Conservation (phyloP, 257 asterid species). For the Solanum phureja region DNA sequence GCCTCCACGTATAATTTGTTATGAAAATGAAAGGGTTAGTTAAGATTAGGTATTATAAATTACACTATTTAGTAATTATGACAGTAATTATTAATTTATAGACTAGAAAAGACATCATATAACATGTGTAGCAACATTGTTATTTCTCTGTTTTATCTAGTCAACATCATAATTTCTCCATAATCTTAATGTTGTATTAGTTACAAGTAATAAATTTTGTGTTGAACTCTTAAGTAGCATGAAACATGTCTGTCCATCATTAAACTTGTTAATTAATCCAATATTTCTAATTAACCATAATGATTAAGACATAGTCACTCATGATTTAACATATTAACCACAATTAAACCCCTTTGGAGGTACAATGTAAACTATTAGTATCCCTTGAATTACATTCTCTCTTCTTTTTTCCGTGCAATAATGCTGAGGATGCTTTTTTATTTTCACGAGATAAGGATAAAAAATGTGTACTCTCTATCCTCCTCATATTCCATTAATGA, state of each 20-base stretch:
- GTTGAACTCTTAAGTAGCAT: neutral
- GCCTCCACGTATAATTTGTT: neutral
- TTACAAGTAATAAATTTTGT: neutral
- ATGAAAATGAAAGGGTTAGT: neutral
- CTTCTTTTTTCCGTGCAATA: neutral
- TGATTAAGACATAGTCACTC: neutral
- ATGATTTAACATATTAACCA: neutral
- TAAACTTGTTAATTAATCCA: neutral
- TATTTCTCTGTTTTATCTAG: neutral
- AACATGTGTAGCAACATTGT: neutral
- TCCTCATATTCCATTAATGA: too few relatives aligned
- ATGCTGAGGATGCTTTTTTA: neutral
- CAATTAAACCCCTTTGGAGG: neutral
- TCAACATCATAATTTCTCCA: neutral
- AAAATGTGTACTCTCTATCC: neutral
- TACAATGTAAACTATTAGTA: neutral
- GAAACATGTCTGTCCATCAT: neutral
- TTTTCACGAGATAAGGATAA: neutral
- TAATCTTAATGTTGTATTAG: neutral
- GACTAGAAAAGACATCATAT: neutral
- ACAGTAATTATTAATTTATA: neutral
- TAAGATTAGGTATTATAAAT: neutral
- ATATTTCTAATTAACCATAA: neutral
- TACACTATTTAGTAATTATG: neutral
- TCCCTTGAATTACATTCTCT: neutral